phyloP scores from a whole-genome alignment of 2,329 filamentous ascomycete species.

The Mollisiaceae sp. region DNA sequence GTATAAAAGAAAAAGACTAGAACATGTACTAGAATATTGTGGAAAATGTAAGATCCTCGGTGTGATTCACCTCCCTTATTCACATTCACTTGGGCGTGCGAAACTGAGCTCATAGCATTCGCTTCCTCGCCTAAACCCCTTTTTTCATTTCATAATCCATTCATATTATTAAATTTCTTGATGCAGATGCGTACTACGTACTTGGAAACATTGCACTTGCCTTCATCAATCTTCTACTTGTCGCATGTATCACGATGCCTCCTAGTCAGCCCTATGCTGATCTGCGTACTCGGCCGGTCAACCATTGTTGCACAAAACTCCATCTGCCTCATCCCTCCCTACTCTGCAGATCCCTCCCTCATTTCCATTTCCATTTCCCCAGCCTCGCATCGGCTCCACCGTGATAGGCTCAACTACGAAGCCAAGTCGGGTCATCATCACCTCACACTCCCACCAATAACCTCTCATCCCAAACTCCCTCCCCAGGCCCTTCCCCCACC shows the following conservation, averaged over 20 bases:
- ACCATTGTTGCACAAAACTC: background rate
- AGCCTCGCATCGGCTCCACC: background rate
- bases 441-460: constrained; percentile 4
- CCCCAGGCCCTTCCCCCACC: background rate
- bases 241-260: background rate
- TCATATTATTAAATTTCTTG: background rate
- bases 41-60: background rate
- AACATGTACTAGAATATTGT: constrained; percentile 1
- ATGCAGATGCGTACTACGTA: background rate
- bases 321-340: too few relatives aligned
- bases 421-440: constrained; percentile 1
- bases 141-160: background rate
- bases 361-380: background rate
- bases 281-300: background rate
- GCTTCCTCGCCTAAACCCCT: background rate
- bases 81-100: background rate
- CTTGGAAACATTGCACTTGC: background rate
- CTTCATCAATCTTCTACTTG: background rate
- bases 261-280: background rate
- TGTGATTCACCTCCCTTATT: background rate
- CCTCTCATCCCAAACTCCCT: background rate
- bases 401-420: constrained; percentile 10
- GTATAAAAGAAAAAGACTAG: constrained; percentile 2
- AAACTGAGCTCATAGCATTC: background rate
- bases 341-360: too few relatives aligned